Percentiles rank a stretch among this genome's conserved stretches.
Evolutionary conservation across 2,329 filamentous ascomycete genomes (phyloP).

Genomic region (Lachnellula arida): DNA sequence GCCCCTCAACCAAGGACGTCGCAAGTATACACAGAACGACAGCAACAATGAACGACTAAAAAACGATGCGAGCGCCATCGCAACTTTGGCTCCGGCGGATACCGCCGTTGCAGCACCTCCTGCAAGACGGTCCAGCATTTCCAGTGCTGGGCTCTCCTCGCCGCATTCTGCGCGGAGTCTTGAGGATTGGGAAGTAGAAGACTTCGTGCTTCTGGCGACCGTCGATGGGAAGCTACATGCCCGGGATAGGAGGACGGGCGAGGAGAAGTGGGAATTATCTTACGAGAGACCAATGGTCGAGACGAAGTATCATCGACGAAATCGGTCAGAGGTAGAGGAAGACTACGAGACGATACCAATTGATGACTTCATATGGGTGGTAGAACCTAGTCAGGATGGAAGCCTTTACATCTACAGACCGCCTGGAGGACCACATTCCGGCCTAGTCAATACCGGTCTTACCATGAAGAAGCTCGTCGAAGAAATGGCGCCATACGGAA

Average conservation of each 20-base stretch:
- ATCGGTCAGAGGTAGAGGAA: conserved; percentile 55
- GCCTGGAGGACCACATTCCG: conserved; percentile 51
- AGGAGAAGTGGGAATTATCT: conserved; percentile 79
- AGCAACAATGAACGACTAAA: conserved; percentile 31
- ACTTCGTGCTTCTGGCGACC: conserved; percentile 99
- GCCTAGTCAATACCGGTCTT: conserved; percentile 61
- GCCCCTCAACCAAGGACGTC: conserved; percentile 24
- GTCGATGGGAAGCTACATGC: conserved; percentile 96
- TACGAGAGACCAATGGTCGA: conserved; percentile 86
- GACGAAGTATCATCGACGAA: conserved; percentile 73
- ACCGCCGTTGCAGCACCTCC: conserved; percentile 94
- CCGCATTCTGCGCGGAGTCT: conserved; percentile 91
- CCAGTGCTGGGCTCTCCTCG: conserved; percentile 66
- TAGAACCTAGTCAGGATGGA: conserved; percentile 86
- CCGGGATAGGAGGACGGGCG: conserved; percentile 80
- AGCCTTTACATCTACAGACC: conserved; percentile 79
- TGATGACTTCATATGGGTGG: conserved; percentile 90
- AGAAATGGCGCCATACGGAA: conserved; percentile 70
- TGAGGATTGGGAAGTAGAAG: conserved; percentile 99
- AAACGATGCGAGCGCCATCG: conserved; percentile 88
- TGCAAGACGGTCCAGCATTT: conserved; percentile 58
- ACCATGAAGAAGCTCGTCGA: conserved; percentile 88
- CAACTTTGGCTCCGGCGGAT: conserved; percentile 94
- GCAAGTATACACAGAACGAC: conserved; percentile 29
- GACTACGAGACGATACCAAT: conserved; percentile 56